Conservation (phyloP, 1,284 basidiomycete genomes). For the Sanguinoderma infundibulare region DNA sequence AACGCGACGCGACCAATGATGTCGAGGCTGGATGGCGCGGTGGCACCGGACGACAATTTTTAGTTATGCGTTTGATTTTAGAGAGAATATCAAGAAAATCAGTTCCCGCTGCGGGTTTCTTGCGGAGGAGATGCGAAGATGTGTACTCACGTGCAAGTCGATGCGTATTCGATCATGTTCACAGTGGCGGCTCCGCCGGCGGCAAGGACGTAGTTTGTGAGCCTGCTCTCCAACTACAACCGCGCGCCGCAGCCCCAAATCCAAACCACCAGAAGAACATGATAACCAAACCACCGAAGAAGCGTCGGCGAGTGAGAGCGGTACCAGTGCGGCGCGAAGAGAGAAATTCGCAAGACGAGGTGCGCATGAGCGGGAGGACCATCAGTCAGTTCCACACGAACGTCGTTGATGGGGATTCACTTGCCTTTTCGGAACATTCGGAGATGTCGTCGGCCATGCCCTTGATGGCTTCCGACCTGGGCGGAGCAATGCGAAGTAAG, state of each 20-base stretch:
- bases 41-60: not conserved
- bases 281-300: constrained; percentile 1
- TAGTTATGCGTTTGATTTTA: not conserved
- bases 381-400: not conserved
- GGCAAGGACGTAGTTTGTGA: constrained; percentile 30
- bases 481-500: constrained; percentile 18
- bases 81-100: not conserved
- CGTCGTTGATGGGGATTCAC: constrained; percentile 14
- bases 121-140: too few species aligned
- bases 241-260: not conserved
- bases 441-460: constrained; percentile 33
- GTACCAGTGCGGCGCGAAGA: not conserved
- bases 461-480: constrained; percentile 31
- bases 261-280: not conserved
- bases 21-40: constrained; percentile 27
- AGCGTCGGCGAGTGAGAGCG: not conserved
- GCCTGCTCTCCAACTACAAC: constrained; percentile 29
- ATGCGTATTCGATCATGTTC: constrained; percentile 31
- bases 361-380: not conserved
- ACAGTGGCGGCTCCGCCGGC: constrained; percentile 30
- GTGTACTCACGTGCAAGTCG: constrained; percentile 30
- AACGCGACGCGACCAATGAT: constrained; percentile 34
- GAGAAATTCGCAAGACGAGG: too few species aligned
- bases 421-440: constrained; percentile 33
- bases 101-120: not conserved